Evolutionary conservation across 352 stramenopile species (phyloP).

Genomic region (Blastocystis sp.): DNA sequence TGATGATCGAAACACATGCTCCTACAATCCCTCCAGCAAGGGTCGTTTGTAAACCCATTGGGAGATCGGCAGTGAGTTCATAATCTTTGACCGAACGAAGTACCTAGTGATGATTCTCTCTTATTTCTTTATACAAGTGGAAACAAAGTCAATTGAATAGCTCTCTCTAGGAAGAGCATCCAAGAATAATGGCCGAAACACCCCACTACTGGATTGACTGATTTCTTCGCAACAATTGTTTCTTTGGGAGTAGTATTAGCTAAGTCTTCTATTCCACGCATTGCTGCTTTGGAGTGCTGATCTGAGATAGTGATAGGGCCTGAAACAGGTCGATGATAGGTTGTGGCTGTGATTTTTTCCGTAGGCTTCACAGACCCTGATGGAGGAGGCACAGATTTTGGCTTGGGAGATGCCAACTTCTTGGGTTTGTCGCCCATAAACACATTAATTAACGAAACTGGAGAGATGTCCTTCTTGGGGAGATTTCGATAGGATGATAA

Average conservation of each 20-base stretch:
- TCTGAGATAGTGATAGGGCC: constrained; percentile 24
- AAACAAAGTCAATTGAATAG: background rate
- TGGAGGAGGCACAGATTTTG: background rate
- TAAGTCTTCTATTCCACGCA: background rate
- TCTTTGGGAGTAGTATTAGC: background rate
- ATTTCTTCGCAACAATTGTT: background rate
- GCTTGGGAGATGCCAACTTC: background rate
- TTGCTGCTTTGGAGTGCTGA: background rate
- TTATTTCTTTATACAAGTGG: background rate
- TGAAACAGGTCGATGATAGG: background rate
- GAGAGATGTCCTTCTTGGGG: background rate
- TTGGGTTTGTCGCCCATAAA: background rate
- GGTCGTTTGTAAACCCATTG: background rate
- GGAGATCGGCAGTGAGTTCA: background rate
- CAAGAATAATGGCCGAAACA: constrained; percentile 9
- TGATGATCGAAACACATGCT: background rate
- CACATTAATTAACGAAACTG: background rate
- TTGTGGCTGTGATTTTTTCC: background rate
- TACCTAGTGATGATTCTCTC: background rate
- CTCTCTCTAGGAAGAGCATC: constrained; percentile 4
- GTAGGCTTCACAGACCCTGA: background rate
- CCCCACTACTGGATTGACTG: constrained; percentile 13
- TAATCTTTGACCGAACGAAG: constrained; percentile 9
- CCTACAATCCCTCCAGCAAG: constrained; percentile 6
- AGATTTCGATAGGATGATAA: constrained; percentile 13